A percentile compares a stretch with the other conserved stretches of the same genome.
Conservation (phyloP, 352 stramenopile genomes). For the Phytophthora melonis region DNA sequence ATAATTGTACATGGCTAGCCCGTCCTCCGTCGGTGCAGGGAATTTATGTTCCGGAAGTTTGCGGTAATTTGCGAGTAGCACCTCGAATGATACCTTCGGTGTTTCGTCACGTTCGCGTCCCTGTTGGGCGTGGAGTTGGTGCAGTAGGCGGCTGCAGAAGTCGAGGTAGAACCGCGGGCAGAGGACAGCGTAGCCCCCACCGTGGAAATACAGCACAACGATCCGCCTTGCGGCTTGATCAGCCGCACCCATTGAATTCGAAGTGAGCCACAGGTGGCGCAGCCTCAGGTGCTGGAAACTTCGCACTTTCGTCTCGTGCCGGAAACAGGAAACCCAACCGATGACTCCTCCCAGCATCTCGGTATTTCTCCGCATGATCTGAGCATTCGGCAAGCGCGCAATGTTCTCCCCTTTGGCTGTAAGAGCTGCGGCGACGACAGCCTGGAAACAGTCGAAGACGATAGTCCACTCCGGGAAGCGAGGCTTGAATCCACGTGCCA, state of each 20-base stretch:
- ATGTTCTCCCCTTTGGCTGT: neutral
- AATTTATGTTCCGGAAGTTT: slow-evolving; percentile 41
- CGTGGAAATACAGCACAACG: slow-evolving; percentile 37
- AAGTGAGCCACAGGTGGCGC: neutral
- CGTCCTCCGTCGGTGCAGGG: slow-evolving; percentile 31
- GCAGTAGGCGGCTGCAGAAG: slow-evolving; percentile 8
- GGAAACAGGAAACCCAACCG: neutral
- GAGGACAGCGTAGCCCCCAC: slow-evolving; percentile 45
- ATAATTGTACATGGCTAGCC: slow-evolving; percentile 36
- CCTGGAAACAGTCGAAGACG: neutral
- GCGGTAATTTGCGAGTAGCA: slow-evolving; percentile 45
- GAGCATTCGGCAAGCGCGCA: neutral
- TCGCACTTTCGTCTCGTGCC: neutral
- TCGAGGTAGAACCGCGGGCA: slow-evolving; percentile 34
- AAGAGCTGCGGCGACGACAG: neutral
- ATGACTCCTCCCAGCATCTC: neutral
- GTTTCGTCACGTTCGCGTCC: too few species aligned
- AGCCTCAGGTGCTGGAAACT: neutral
- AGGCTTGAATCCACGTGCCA: neutral
- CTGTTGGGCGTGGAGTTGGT: neutral
- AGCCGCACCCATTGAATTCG: neutral
- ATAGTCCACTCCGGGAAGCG: neutral
- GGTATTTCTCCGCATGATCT: neutral
- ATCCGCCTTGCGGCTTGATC: neutral
- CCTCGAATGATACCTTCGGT: slow-evolving; percentile 13